A percentile compares a stretch with the other conserved stretches of the same genome.
phyloP scores from a whole-genome alignment of 257 asterid genomes.

The Lycium ferocissimum region DNA sequence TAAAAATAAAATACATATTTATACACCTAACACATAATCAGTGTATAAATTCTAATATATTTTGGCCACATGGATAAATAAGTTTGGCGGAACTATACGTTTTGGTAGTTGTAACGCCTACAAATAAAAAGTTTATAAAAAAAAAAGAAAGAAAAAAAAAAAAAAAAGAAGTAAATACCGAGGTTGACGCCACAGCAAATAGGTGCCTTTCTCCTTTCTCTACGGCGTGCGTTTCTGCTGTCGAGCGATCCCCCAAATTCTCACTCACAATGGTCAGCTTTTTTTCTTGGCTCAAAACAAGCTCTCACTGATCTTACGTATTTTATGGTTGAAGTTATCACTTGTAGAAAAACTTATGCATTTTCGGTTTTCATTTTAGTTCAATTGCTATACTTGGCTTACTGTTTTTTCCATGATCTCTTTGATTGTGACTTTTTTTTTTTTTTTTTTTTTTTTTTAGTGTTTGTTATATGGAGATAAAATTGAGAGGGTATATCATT shows the following conservation, averaged over 20 bases:
- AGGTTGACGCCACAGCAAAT: not conserved
- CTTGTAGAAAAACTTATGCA: not conserved
- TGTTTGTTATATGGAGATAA: not conserved
- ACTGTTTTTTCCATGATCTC: not conserved
- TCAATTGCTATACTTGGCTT: not conserved
- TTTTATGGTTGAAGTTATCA: not conserved
- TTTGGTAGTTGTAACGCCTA: no score
- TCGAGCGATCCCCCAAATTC: conserved; percentile 34
- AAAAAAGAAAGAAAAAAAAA: not conserved
- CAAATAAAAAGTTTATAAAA: not conserved
- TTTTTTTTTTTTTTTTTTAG: not conserved
- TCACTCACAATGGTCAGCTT: conserved; percentile 41
- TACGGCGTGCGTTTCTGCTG: not conserved
- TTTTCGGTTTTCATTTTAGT: not conserved
- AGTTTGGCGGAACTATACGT: no score
- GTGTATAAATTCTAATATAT: no score
- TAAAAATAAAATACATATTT: no score
- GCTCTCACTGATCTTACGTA: not conserved
- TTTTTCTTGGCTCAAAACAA: no score
- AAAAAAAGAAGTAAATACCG: not conserved
- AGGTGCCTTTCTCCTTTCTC: not conserved
- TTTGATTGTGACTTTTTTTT: not conserved
- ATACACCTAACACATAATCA: no score
- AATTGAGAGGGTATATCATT: not conserved
- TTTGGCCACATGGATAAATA: no score